Conservation (phyloP, 1,284 basidiomycete species). For the Lignosus rhinocerotis region DNA sequence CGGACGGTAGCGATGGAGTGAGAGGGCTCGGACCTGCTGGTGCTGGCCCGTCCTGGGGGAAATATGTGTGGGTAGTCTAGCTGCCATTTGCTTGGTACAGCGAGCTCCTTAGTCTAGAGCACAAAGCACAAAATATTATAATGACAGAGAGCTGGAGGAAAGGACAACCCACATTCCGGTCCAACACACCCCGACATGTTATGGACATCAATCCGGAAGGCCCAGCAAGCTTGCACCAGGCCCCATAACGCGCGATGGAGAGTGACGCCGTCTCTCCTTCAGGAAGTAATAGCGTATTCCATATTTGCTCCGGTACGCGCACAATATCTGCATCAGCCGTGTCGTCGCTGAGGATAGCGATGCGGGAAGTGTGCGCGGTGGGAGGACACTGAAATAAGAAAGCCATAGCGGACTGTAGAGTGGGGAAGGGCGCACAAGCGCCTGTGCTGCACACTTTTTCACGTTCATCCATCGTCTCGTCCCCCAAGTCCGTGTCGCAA, state of each 20-base stretch:
- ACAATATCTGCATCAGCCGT: conserved; percentile 9
- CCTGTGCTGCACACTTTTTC: conserved; percentile 23
- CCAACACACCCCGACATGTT: conserved; percentile 21
- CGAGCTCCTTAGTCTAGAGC: conserved; percentile 10
- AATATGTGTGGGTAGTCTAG: conserved; percentile 19
- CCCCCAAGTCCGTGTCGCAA: conserved; percentile 5
- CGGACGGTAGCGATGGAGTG: conserved; percentile 32
- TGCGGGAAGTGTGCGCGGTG: conserved; percentile 6
- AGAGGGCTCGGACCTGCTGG: conserved; percentile 7
- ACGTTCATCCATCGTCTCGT: conserved; percentile 10
- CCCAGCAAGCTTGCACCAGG: not conserved
- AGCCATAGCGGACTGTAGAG: conserved; percentile 20
- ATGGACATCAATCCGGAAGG: conserved; percentile 9
- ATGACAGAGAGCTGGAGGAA: not conserved
- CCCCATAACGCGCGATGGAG: conserved; percentile 15
- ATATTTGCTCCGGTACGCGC: conserved; percentile 21
- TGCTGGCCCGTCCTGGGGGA: conserved; percentile 1
- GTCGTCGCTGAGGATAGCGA: conserved; percentile 12
- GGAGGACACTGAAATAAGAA: conserved; percentile 29
- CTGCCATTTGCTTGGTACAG: conserved; percentile 22
- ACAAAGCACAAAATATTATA: not conserved
- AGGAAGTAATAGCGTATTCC: conserved; percentile 15
- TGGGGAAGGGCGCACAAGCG: conserved; percentile 5
- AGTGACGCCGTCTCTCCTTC: conserved; percentile 16
- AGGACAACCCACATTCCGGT: conserved; percentile 12